Base-by-base conservation (phyloP, 306 rosid species). In the Gastrolobium villosum region DNA sequence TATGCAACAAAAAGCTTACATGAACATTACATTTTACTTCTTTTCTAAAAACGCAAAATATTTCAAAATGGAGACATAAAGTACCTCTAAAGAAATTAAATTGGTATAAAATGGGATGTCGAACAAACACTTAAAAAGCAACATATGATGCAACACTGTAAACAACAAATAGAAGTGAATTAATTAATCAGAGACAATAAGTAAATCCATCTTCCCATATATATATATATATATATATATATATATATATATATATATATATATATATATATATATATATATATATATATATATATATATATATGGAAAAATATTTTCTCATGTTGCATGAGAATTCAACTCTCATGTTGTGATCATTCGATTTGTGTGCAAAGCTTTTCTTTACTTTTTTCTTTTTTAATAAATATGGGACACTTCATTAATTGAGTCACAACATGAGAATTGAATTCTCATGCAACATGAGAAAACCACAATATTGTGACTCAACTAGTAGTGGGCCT, bases 1-100 rank as follows among this genome's bases (percentile, higher is more conserved):
- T 10, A 52, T 45, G 48, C 72, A 44, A 61, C 53, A 32, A 56
- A 20, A 67, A 67, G 6, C 40, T 48, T 55, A 45, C 14, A 57
- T 10, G 56, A 46, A n/a, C 43, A 2, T n/a, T 70, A 7, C 64
- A 28, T 52, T 13, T 31, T 34, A n/a, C 49, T 9, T 41, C 9
- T 56, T 73, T 40, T 39, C 45, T 3, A 37, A 50, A 75, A 28
- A 26, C 5, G 41, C 53, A 72, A 5, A 72, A 53, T 20, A 64
- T n/a, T 64, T 53, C 46, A n/a, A 3, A 62, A 32, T 61, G 72
- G 64, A 37, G 63, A 32, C n/a, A 26, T 7, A 2, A 11, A 52
- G 52, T 10, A 61, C 45, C 34, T 28, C 40, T 1, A 31, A 26
- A 37, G 40, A n/a, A 48, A 48, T 9, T 28, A 64, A 49, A 49